Evolutionary conservation across 805 yeast species (phyloP).

Genomic region (Lachancea fermentati): DNA sequence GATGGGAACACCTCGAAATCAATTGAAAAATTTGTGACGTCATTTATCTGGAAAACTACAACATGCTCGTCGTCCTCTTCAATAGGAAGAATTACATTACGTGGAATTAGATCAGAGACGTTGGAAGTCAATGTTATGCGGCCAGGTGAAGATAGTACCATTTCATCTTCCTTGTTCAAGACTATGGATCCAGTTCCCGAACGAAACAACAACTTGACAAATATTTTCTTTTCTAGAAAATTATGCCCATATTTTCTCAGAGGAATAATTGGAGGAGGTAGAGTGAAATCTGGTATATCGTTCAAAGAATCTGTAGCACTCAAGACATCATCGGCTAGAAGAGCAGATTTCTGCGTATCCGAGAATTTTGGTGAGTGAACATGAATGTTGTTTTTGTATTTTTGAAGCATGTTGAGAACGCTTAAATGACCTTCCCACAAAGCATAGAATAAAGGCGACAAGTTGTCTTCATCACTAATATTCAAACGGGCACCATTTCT

Average conservation of each 20-base stretch:
- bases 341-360: constrained; percentile 1
- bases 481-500: constrained; percentile 65
- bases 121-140: constrained; percentile 76
- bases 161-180: constrained; percentile 40
- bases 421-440: constrained; percentile 89
- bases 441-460: constrained; percentile 79
- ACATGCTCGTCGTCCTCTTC: constrained; percentile 50
- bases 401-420: constrained; percentile 66
- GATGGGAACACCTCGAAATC: constrained; percentile 92
- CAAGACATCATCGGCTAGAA: constrained; percentile 6
- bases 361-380: constrained; percentile 2
- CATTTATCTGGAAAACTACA: constrained; percentile 78
- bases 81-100: constrained; percentile 76
- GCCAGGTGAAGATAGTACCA: constrained; percentile 54
- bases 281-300: constrained; percentile 79
- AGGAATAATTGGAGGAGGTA: constrained; percentile 97
- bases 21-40: constrained; percentile 65
- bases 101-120: constrained; percentile 77
- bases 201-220: constrained; percentile 70
- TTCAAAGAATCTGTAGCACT: constrained; percentile 35
- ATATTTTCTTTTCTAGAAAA: constrained; percentile 83
- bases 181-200: constrained; percentile 40
- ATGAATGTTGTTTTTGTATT: constrained; percentile 15
- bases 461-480: constrained; percentile 71
- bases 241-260: constrained; percentile 92